These are phyloP conservation scores for Tetrapisispora fleetii DNA, from an alignment of 805 yeast species.

Conservation along the genomic window DNA sequence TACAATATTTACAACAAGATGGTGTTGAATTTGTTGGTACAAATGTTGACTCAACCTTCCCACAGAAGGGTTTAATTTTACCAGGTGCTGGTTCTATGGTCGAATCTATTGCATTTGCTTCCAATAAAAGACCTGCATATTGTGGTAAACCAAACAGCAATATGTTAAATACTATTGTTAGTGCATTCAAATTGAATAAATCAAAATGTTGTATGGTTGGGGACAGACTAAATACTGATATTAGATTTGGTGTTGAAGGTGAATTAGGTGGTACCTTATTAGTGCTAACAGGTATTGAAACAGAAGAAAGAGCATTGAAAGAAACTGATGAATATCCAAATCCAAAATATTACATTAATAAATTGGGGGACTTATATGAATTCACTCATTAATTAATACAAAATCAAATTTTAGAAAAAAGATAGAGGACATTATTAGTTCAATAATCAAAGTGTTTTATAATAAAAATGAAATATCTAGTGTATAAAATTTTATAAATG, in stretches of 20 bases:
- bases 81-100: constrained; percentile 96
- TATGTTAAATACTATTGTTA: constrained; percentile 84
- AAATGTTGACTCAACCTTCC: constrained; percentile 90
- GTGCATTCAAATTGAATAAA: constrained; percentile 47
- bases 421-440: background rate
- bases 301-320: constrained; percentile 47
- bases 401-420: background rate
- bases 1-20: constrained; percentile 63
- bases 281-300: constrained; percentile 88
- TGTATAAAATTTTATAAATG: too few species aligned
- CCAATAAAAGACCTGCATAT: constrained; percentile 77
- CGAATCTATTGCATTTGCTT: constrained; percentile 60
- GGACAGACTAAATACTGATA: constrained; percentile 90
- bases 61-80: constrained; percentile 71
- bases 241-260: constrained; percentile 81
- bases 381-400: constrained; percentile 9
- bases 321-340: constrained; percentile 27
- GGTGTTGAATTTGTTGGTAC: constrained; percentile 74
- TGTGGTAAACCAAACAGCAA: constrained; percentile 88
- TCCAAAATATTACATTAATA: constrained; percentile 62
- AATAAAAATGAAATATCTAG: background rate
- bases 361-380: constrained; percentile 70
- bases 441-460: background rate
- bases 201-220: constrained; percentile 81
- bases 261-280: constrained; percentile 72